These are phyloP conservation scores for Steccherinum ochraceum DNA, from an alignment of 768 basidiomycete species.

Conservation along the genomic window DNA sequence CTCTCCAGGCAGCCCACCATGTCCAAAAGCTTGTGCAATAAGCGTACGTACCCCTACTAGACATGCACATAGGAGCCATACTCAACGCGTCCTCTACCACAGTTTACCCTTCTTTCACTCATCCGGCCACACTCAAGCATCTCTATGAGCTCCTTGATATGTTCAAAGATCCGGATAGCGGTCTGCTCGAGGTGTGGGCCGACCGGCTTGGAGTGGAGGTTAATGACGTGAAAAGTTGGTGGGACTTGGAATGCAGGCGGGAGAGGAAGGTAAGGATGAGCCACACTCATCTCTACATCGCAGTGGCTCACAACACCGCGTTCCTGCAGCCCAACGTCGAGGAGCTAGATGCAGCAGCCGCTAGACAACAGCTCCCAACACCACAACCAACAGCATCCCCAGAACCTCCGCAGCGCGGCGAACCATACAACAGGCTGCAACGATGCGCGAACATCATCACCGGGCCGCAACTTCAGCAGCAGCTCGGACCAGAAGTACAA, in stretches of 20 bases:
- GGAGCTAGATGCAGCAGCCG: neutral
- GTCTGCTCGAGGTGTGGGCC: neutral
- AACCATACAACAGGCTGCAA: no score
- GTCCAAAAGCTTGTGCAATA: neutral
- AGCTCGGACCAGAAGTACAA: no score
- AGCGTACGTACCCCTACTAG: neutral
- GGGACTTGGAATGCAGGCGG: neutral
- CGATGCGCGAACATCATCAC: no score
- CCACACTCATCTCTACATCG: neutral
- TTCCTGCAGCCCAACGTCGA: neutral
- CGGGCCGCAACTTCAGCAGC: no score
- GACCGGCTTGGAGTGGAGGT: neutral
- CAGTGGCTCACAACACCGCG: neutral
- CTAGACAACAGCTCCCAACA: slow-evolving; percentile 5
- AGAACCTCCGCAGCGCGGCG: no score
- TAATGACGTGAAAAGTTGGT: neutral
- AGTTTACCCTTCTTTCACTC: neutral
- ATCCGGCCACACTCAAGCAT: neutral
- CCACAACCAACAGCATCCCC: slow-evolving; percentile 11
- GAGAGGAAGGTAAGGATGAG: neutral
- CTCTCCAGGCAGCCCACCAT: neutral
- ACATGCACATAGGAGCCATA: neutral
- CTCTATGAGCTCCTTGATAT: neutral
- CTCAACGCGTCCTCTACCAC: neutral
- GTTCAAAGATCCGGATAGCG: neutral